These are phyloP conservation scores for Rhododendron ovatum DNA, from an alignment of 148 eudicot genomes.

Conservation along the genomic window DNA sequence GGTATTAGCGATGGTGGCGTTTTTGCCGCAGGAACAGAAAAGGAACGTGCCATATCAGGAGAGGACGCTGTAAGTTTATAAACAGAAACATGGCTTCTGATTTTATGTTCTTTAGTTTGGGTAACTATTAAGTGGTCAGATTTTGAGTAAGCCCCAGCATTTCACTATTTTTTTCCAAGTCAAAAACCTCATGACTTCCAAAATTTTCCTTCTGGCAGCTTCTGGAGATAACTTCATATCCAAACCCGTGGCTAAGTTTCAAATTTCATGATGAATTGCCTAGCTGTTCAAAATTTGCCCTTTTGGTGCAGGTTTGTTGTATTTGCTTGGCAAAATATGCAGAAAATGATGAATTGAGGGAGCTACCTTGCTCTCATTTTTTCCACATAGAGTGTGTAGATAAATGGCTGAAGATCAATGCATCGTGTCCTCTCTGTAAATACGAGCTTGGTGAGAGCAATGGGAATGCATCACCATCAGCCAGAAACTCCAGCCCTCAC, in stretches of 20 bases:
- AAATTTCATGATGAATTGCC: not conserved
- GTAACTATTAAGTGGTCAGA: not conserved
- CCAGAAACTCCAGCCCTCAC: not conserved
- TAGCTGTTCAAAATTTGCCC: not conserved
- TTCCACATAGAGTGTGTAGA: constrained; percentile 43
- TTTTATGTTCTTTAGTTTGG: not conserved
- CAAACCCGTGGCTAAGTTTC: not conserved
- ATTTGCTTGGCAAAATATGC: constrained; percentile 39
- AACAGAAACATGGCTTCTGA: not conserved
- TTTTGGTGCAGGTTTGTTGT: constrained; percentile 32
- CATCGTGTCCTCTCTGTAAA: constrained; percentile 44
- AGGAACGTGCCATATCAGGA: constrained; percentile 26
- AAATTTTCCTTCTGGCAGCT: not conserved
- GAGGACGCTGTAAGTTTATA: constrained; percentile 44
- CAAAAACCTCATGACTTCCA: not conserved
- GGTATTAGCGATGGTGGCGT: constrained; percentile 17
- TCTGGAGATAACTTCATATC: not conserved
- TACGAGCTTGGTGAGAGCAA: constrained; percentile 24
- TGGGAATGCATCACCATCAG: not conserved
- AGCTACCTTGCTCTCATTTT: constrained; percentile 38
- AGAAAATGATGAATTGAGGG: constrained; percentile 39
- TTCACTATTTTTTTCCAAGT: not conserved
- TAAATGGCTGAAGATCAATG: constrained; percentile 43
- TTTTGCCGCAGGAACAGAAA: constrained; percentile 21
- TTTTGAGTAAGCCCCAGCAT: not conserved